These are phyloP conservation scores for Leccinum sublutescens DNA, from an alignment of 768 basidiomycete genomes.

Conservation along the genomic window DNA sequence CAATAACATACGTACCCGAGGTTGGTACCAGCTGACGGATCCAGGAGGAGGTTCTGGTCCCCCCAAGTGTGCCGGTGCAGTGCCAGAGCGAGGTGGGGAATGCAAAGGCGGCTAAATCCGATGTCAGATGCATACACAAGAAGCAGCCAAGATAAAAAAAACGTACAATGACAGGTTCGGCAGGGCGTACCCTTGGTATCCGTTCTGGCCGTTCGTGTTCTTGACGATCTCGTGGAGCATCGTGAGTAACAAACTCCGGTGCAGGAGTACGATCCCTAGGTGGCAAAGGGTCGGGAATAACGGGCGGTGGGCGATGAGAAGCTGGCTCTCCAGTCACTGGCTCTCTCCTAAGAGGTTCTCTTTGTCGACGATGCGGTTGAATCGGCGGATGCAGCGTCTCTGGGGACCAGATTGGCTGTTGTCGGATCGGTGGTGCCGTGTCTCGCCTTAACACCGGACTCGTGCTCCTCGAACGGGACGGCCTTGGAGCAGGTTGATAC, in stretches of 20 bases:
- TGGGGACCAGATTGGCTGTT: slow-evolving; percentile 21
- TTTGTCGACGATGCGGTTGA: slow-evolving; percentile 4
- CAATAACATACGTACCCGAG: slow-evolving; percentile 14
- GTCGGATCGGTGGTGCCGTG: slow-evolving; percentile 29
- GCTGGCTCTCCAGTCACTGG: not conserved
- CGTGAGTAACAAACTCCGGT: not conserved
- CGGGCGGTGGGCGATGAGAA: slow-evolving; percentile 1
- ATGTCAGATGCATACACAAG: slow-evolving; percentile 5
- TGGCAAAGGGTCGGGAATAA: slow-evolving; percentile 11
- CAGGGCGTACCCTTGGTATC: slow-evolving; percentile 23
- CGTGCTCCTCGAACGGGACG: slow-evolving; percentile 39
- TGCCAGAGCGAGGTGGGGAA: slow-evolving; percentile 21
- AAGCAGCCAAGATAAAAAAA: not conserved
- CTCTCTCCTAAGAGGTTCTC: slow-evolving; percentile 9
- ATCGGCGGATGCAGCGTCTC: slow-evolving; percentile 14
- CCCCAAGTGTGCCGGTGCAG: slow-evolving; percentile 23
- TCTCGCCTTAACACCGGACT: slow-evolving; percentile 34
- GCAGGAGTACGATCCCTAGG: slow-evolving; percentile 8
- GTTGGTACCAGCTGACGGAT: slow-evolving; percentile 26
- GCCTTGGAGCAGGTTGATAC: slow-evolving; percentile 48
- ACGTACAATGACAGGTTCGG: slow-evolving; percentile 23
- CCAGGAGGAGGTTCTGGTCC: slow-evolving; percentile 15
- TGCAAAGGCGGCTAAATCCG: slow-evolving; percentile 23
- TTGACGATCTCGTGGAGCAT: slow-evolving; percentile 13
- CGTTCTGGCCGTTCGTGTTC: slow-evolving; percentile 23